Base-by-base conservation (phyloP, 306 rosid species). In the Citrullus colocynthis region DNA sequence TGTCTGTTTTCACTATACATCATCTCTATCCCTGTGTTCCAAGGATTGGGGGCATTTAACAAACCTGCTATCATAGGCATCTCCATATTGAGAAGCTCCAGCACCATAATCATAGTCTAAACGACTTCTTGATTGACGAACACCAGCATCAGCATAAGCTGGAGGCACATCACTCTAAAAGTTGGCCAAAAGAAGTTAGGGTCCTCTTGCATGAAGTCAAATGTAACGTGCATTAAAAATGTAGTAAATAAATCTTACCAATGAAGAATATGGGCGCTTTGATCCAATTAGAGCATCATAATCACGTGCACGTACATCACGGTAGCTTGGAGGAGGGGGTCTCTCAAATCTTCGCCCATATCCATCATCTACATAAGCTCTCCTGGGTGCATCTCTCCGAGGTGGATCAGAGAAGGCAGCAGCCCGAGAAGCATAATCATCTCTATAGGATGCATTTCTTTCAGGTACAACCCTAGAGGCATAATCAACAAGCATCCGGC, bases 281-380 rank as follows among this genome's bases (percentile, higher is more conserved):
- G 96, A 92, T 58, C 97, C 98, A 60, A 92, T 83, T 30, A 88
- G 72, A 6, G 93, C 41, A 51, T 87, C 98, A 81, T 88, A 96
- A 80, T 88, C 97, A 80, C 85, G 98, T 9, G 88, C 85, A 48
- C 86, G 96, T 42, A 86, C 93, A 55, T 89, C 97, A 60, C 88
- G 97, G 56, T 90, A 87, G 85, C 91, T 92, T 44, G 93, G 89
- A 56, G 89, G 95, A 79, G 88, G 97, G 42, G 88, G 85, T 81
- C 99, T 89, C 73, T 91, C 97, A 81, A 90, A 90, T 84, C 96
- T 87, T 74, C 83, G 97, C 56, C 85, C 83, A 80, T 92, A 91
- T 34, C 93, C 90, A 63, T 93, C 99, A 79, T 96, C 98, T 64
- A 86, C 91, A 79, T 96, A 96, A 83, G 89, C 89, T 85, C 99